These are phyloP conservation scores for Pezicula rhizophila DNA, from an alignment of 2,329 filamentous ascomycete genomes.

Conservation along the genomic window DNA sequence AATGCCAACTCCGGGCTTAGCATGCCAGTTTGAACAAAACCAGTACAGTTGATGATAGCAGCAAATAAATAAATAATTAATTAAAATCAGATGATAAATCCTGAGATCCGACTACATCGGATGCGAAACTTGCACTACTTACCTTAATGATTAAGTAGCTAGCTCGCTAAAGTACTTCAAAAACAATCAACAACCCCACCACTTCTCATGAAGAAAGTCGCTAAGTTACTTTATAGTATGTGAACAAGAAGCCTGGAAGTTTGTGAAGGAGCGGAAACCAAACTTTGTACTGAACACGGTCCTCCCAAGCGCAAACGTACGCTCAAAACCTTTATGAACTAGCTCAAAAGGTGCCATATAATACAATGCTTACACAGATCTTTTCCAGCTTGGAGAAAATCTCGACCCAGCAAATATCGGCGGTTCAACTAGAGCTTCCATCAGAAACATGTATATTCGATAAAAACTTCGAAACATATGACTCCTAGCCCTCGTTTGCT, in stretches of 20 bases:
- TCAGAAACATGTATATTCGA: not conserved
- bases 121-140: too few species aligned
- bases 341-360: not conserved
- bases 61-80: too few species aligned
- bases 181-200: too few species aligned
- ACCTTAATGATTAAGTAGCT: too few species aligned
- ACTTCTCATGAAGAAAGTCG: not conserved
- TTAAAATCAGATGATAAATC: too few species aligned
- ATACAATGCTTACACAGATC: not conserved
- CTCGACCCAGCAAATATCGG: not conserved
- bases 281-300: not conserved
- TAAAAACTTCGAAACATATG: not conserved
- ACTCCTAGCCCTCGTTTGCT: not conserved
- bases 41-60: too few species aligned
- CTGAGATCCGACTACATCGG: too few species aligned
- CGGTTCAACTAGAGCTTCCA: not conserved
- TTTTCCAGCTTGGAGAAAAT: not conserved
- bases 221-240: not conserved
- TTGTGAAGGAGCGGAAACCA: not conserved
- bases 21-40: too few species aligned
- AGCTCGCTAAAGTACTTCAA: too few species aligned
- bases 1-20: too few species aligned
- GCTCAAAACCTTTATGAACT: not conserved
- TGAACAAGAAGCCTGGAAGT: conserved; percentile 1
- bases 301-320: not conserved